A percentile compares a stretch with the other conserved stretches of the same genome.
Conservation (phyloP, 257 asterid species). For the Marsdenia floribunda region DNA sequence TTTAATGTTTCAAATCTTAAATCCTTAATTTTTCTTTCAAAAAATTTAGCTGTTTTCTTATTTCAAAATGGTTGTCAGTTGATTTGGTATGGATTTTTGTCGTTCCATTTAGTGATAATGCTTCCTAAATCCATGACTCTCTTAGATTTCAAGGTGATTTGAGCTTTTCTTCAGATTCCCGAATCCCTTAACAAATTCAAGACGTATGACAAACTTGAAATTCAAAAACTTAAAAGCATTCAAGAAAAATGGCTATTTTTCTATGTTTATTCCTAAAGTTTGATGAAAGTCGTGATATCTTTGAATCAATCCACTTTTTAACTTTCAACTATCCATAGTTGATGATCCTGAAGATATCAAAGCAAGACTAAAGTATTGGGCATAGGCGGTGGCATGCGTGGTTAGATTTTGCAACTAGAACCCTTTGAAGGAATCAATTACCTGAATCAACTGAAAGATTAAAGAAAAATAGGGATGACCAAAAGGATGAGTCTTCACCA, state of each 20-base stretch:
- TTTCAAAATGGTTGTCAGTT: neutral
- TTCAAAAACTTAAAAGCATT: neutral
- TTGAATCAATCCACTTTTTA: neutral
- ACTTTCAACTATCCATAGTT: slow-evolving; percentile 16
- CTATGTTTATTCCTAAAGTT: neutral
- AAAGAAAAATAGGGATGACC: neutral
- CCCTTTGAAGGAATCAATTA: neutral
- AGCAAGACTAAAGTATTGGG: slow-evolving; percentile 45
- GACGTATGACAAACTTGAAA: neutral
- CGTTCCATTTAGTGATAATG: neutral
- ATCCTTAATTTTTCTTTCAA: neutral
- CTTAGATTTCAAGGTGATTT: neutral
- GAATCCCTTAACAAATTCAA: neutral
- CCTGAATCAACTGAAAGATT: neutral
- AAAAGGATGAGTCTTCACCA: too few relatives aligned
- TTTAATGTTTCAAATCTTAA: neutral
- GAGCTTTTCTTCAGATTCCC: neutral
- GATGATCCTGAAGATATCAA: slow-evolving; percentile 46
- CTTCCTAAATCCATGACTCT: neutral
- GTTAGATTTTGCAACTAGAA: slow-evolving; percentile 34
- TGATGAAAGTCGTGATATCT: neutral
- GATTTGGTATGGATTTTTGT: neutral
- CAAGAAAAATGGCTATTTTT: neutral
- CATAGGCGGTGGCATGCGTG: slow-evolving; percentile 40
- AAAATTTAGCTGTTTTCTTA: neutral